These are phyloP conservation scores for Hippophae tibetana DNA, from an alignment of 306 rosid genomes.

Conservation along the genomic window DNA sequence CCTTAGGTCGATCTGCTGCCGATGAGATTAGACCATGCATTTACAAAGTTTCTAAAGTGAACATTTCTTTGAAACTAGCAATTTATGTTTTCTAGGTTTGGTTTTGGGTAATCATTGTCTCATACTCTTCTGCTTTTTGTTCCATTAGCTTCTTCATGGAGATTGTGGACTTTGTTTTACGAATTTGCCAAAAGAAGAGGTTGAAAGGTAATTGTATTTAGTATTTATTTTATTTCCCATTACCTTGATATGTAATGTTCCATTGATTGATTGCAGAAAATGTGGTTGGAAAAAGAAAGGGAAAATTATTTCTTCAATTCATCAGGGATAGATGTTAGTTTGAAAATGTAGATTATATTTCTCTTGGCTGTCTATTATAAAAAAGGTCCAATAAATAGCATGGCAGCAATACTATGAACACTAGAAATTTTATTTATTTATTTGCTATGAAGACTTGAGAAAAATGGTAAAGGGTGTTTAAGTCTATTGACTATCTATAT, in stretches of 20 bases:
- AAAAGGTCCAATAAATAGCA: too few relatives aligned
- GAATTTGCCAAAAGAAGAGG: slow-evolving; percentile 65
- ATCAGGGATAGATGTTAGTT: background rate
- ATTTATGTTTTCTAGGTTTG: background rate
- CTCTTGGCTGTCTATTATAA: background rate
- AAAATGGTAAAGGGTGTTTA: too few relatives aligned
- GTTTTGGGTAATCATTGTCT: background rate
- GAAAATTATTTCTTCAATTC: background rate
- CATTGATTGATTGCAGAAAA: background rate
- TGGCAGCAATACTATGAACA: too few relatives aligned
- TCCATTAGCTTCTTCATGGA: slow-evolving; percentile 61
- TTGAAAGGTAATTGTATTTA: slow-evolving; percentile 47
- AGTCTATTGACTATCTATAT: too few relatives aligned
- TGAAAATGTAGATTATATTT: background rate
- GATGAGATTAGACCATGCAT: slow-evolving; percentile 56
- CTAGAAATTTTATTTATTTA: too few relatives aligned
- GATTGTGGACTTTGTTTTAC: slow-evolving; percentile 77
- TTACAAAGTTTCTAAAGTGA: slow-evolving; percentile 74
- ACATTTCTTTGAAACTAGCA: background rate
- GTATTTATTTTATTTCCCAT: background rate
- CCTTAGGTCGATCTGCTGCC: slow-evolving; percentile 67
- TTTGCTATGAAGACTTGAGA: too few relatives aligned
- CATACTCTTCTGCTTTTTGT: slow-evolving; percentile 2
- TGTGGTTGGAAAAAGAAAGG: too few relatives aligned
- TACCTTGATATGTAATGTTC: background rate